Evolutionary conservation across 257 asterid species (phyloP), one percentile per base, ranked within the genome.

Genomic region (Nyctanthes arbortristis): DNA sequence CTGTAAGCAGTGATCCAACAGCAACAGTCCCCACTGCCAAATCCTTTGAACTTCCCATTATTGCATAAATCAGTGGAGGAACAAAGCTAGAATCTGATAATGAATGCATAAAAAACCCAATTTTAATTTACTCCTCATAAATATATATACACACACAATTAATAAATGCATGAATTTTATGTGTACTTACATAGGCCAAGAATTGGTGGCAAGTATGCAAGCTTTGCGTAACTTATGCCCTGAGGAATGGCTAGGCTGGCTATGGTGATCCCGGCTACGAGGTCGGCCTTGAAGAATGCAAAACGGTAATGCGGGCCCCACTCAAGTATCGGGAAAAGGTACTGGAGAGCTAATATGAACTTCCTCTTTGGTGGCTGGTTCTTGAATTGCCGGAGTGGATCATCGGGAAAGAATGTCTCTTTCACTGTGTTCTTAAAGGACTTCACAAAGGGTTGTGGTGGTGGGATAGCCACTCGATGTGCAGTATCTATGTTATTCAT

Each of bases 181-280:
- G 56, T 10, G 8, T 49, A 71, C 98, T 84, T 40, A 93, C 99
- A 91, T 0, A 93, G 89, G 69, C 99, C 99, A 47, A 91, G 96
- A 61, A 93, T 76, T 4, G 99, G 96, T 10, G 99, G 97, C 80
- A 93, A 73, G 77, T 93, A 91, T 0, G 96, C 97, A 0, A 93
- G 97, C 81, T 81, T 91, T 0, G 98, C 98, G 61, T 93, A 93
- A 61, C 99, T 93, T 6, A 93, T 93, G 69, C 99, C 99, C 73
- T 93, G 99, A 8, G 99, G 99, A 20, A 93, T 86, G 35, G 99
- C 99, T 16, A 93, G 86, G 75, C 97, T 91, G n/a, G 99, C 99
- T 5, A 93, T 91, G 84, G 99, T 93, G 74, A 93, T 88, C 5
- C 99, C 99, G 45, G 99, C 68, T 13, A 93, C 84, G 66, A 93